Percentiles rank a stretch among this genome's conserved stretches.
These are phyloP conservation scores for Linnemannia schmuckeri DNA, from an alignment of 192 early-diverging fungal species.

Conservation along the genomic window DNA sequence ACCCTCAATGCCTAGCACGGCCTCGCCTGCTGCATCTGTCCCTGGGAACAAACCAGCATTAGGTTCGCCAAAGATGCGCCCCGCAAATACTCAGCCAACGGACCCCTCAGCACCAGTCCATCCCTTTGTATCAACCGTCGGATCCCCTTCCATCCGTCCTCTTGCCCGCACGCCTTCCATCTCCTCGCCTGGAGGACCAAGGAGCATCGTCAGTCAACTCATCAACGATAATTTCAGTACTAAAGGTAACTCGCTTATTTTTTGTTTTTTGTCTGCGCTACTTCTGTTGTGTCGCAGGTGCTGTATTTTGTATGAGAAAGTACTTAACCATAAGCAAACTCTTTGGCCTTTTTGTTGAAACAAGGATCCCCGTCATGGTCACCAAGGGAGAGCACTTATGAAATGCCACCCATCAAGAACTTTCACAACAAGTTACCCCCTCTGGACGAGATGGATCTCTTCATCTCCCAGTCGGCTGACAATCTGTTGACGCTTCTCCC, in stretches of 20 bases:
- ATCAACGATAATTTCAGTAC: not conserved
- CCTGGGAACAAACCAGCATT: not conserved
- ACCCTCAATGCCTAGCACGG: not conserved
- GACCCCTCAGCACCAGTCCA: conserved; percentile 1
- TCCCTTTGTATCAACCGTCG: conserved; percentile 1
- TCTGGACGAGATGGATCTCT: conserved; percentile 42
- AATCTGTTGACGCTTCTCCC: conserved; percentile 35
- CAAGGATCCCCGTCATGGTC: conserved; percentile 37
- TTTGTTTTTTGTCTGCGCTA: not conserved
- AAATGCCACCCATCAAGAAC: conserved; percentile 9
- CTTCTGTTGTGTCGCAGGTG: not conserved
- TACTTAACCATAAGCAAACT: not conserved
- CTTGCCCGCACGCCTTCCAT: conserved; percentile 11
- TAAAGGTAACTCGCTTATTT: conserved; percentile 8
- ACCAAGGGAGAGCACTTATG: conserved; percentile 35
- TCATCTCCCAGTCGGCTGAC: conserved; percentile 39
- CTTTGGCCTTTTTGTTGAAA: not conserved
- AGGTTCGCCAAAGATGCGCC: conserved; percentile 5
- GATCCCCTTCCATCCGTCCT: conserved; percentile 7
- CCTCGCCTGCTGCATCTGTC: not conserved
- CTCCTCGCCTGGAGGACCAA: not conserved
- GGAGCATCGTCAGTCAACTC: not conserved
- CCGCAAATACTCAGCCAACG: not conserved
- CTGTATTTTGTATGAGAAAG: too few relatives aligned
- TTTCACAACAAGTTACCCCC: conserved; percentile 44